phyloP scores from a whole-genome alignment of 208 protist genomes.

The Herpetomonas tarakana region DNA sequence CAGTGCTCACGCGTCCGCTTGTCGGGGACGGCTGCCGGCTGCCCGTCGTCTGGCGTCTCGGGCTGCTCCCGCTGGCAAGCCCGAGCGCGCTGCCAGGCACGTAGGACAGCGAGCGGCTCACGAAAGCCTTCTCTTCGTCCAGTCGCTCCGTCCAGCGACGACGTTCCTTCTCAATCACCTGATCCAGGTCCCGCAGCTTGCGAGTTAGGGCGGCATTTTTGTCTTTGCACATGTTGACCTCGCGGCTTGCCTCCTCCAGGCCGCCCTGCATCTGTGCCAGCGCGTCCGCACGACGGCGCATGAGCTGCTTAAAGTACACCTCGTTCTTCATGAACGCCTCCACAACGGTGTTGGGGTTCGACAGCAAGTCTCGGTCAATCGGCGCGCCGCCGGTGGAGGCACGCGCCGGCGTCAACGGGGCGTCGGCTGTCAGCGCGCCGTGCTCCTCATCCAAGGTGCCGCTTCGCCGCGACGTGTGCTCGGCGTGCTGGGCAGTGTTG shows the following conservation, averaged over 20 bases:
- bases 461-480: neutral
- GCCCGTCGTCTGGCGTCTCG: constrained; percentile 12
- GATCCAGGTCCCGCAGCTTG: constrained; percentile 67
- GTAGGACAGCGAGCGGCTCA: constrained; percentile 28
- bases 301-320: constrained; percentile 79
- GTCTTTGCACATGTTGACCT: constrained; percentile 66
- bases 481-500: neutral
- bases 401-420: constrained; percentile 7
- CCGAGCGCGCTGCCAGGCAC: neutral
- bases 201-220: constrained; percentile 44
- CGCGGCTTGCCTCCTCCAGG: constrained; percentile 58
- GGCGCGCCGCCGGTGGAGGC: constrained; percentile 19
- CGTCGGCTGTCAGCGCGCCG: neutral
- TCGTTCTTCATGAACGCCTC: constrained; percentile 85
- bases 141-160: constrained; percentile 59
- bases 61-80: constrained; percentile 13
- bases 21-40: constrained; percentile 2
- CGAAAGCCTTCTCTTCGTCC: constrained; percentile 61
- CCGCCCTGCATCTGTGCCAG: constrained; percentile 51
- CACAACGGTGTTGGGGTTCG: constrained; percentile 55
- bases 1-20: neutral
- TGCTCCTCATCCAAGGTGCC: neutral
- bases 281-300: constrained; percentile 57
- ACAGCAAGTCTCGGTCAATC: constrained; percentile 28
- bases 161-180: constrained; percentile 61